Evolutionary conservation across 1,284 basidiomycete genomes (phyloP).

Genomic region (Psilocybe mexicana): DNA sequence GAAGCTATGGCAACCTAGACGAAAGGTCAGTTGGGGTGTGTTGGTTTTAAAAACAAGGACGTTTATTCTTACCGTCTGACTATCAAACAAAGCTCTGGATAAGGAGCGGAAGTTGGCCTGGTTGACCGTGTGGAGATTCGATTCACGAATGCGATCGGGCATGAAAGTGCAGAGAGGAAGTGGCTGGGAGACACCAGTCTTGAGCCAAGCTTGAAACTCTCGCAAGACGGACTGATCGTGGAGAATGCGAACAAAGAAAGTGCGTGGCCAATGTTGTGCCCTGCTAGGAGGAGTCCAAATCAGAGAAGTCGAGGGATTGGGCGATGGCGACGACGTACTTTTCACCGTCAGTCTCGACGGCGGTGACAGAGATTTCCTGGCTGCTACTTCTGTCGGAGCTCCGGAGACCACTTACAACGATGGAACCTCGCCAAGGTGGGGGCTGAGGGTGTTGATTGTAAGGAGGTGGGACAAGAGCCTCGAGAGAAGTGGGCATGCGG

Average conservation of each 20-base stretch:
- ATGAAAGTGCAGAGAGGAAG: conserved; percentile 62
- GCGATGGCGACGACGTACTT: conserved; percentile 45
- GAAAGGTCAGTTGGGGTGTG: conserved; percentile 6
- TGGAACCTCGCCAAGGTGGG: conserved; percentile 55
- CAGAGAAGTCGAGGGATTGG: conserved; percentile 18
- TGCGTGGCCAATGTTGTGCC: conserved; percentile 51
- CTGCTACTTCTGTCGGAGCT: conserved; percentile 43
- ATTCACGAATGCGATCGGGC: conserved; percentile 55
- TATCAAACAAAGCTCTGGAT: conserved; percentile 50
- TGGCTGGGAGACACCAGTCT: conserved; percentile 40
- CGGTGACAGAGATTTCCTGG: conserved; percentile 57
- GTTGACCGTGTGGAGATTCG: conserved; percentile 48
- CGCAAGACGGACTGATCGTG: conserved; percentile 44
- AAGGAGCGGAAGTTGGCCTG: conserved; percentile 54
- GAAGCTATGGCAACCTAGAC: conserved; percentile 55
- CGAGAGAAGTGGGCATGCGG: conserved; percentile 60
- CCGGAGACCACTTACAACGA: conserved; percentile 49
- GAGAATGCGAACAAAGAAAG: conserved; percentile 47
- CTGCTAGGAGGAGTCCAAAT: conserved; percentile 38
- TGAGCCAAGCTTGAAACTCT: conserved; percentile 53
- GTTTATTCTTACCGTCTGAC: conserved; percentile 43
- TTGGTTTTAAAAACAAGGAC: neutral
- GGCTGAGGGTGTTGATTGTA: conserved; percentile 42
- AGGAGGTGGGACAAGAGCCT: conserved; percentile 55
- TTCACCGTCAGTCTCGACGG: conserved; percentile 66